Conservation (phyloP, 2,329 filamentous ascomycete genomes). For the Xylaria polymorpha region DNA sequence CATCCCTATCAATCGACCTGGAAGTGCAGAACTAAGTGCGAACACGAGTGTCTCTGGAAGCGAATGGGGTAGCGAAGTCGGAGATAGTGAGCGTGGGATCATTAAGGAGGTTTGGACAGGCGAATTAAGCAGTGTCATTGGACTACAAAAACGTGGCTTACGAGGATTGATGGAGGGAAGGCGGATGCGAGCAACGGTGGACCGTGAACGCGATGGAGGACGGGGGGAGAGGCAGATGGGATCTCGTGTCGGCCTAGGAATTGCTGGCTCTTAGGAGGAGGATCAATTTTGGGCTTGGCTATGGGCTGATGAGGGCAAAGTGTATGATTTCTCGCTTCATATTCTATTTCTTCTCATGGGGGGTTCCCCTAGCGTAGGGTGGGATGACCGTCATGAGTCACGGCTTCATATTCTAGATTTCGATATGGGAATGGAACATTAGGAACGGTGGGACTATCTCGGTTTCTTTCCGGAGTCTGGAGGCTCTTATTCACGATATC, state of each 20-base stretch:
- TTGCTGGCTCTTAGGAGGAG: conserved; percentile 58
- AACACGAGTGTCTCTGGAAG: conserved; percentile 63
- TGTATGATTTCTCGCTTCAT: conserved; percentile 13
- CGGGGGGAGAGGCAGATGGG: conserved; percentile 43
- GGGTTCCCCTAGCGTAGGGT: conserved; percentile 9
- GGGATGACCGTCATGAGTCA: conserved; percentile 30
- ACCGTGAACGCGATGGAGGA: conserved; percentile 49
- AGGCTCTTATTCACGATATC: conserved; percentile 8
- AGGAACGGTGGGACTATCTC: conserved; percentile 20
- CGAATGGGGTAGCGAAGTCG: conserved; percentile 57
- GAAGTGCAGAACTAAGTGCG: conserved; percentile 63
- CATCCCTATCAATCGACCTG: conserved; percentile 59
- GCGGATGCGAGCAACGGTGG: conserved; percentile 66
- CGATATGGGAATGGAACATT: conserved; percentile 27
- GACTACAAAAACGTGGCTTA: conserved; percentile 91
- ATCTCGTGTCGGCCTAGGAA: conserved; percentile 63
- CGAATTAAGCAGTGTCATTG: conserved; percentile 89
- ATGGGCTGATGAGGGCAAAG: conserved; percentile 21
- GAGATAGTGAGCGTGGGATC: conserved; percentile 54
- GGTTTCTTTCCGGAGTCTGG: conserved; percentile 22
- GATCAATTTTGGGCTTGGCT: conserved; percentile 33
- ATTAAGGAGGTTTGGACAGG: conserved; percentile 80
- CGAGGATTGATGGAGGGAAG: conserved; percentile 95
- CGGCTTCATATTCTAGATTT: conserved; percentile 34
- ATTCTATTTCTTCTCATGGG: conserved; percentile 9